Conservation (phyloP, 805 yeast species). For the Grigorovia transvaalensis region DNA sequence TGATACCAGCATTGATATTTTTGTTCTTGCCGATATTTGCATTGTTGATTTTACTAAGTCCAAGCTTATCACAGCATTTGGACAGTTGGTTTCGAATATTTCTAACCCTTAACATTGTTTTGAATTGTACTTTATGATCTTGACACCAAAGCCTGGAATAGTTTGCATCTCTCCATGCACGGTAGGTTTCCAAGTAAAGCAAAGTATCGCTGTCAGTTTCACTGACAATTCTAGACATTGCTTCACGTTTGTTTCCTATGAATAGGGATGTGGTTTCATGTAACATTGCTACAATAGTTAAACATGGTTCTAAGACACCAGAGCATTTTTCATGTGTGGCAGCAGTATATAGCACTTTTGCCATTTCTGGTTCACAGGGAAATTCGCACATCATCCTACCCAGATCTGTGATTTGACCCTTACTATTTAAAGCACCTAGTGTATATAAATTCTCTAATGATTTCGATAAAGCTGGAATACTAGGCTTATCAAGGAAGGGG, state of each 20-base stretch:
- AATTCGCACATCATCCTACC: conserved; percentile 86
- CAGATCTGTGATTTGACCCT: conserved; percentile 63
- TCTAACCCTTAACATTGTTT: conserved; percentile 55
- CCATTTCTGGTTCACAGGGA: conserved; percentile 85
- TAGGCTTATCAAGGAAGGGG: conserved; percentile 89
- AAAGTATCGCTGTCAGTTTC: conserved; percentile 60
- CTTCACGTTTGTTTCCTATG: conserved; percentile 16
- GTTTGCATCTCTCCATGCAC: conserved; percentile 63
- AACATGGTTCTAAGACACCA: conserved; percentile 52
- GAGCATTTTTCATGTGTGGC: conserved; percentile 35
- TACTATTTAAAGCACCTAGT: conserved; percentile 73
- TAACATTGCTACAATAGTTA: conserved; percentile 73
- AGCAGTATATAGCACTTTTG: conserved; percentile 63
- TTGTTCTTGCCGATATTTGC: conserved; percentile 2
- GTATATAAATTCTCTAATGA: conserved; percentile 78
- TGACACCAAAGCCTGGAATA: conserved; percentile 73
- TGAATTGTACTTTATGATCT: conserved; percentile 71
- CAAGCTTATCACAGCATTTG: conserved; percentile 40
- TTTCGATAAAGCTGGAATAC: conserved; percentile 56
- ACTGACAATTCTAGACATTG: conserved; percentile 36
- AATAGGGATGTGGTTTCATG: conserved; percentile 55
- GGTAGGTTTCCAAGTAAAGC: conserved; percentile 61
- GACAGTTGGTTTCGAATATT: conserved; percentile 65
- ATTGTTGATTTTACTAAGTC: conserved; percentile 15
- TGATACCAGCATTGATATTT: conserved; percentile 6